A percentile compares a stretch with the other conserved stretches of the same genome.
Conservation (phyloP, 345 rosid genomes). For the Eucalyptus tenuipes region DNA sequence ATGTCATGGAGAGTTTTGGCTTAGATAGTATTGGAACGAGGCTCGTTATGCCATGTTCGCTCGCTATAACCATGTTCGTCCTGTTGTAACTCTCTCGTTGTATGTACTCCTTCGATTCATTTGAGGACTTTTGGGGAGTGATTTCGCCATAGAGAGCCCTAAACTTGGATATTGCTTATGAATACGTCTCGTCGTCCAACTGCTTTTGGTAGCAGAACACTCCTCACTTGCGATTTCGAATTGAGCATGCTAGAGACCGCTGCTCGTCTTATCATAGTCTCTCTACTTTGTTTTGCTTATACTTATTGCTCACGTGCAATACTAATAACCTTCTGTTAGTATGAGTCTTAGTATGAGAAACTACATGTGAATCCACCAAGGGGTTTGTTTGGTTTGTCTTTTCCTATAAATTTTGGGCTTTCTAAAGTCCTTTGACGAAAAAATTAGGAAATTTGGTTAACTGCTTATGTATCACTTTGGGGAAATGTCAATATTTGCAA, state of each 20-base stretch:
- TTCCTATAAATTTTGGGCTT: too few relatives aligned
- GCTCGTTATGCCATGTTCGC: too few relatives aligned
- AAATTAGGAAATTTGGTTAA: too few relatives aligned
- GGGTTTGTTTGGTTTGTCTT: fast-evolving
- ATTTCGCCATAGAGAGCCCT: background rate
- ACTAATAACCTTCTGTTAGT: background rate
- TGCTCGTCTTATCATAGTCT: fast-evolving
- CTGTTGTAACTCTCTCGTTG: background rate
- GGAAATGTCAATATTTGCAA: too few relatives aligned
- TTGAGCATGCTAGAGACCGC: background rate
- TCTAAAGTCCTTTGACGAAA: too few relatives aligned
- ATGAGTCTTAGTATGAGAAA: background rate
- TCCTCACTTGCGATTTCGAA: fast-evolving
- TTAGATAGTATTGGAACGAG: too few relatives aligned
- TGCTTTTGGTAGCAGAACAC: fast-evolving
- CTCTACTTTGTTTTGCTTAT: fast-evolving
- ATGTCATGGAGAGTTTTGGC: too few relatives aligned
- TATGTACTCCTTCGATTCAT: background rate
- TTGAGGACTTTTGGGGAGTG: background rate
- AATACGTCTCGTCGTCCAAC: too few relatives aligned
- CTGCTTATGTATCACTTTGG: fast-evolving
- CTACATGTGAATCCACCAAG: fast-evolving
- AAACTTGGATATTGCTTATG: background rate
- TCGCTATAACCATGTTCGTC: background rate
- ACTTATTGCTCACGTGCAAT: fast-evolving